A percentile compares a stretch with the other conserved stretches of the same genome.
Conservation (phyloP, 495 filamentous ascomycete genomes). For the Hypoxylon fuscum region DNA sequence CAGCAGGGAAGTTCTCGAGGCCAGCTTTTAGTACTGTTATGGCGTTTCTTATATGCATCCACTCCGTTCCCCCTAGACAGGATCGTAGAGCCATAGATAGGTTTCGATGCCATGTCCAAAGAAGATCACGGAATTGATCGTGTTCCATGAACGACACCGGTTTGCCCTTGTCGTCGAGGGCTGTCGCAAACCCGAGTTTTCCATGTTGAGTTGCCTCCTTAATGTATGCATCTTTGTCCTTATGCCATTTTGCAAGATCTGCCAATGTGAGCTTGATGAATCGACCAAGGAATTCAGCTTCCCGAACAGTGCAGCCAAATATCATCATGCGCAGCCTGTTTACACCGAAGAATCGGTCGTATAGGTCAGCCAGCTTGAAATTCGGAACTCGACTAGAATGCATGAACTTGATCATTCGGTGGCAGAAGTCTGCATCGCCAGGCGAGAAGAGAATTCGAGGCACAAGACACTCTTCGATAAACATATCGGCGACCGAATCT, state of each 20-base stretch:
- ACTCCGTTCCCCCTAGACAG: slow-evolving; percentile 83
- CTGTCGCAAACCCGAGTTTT: slow-evolving; percentile 65
- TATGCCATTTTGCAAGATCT: slow-evolving; percentile 85
- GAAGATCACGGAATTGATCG: slow-evolving; percentile 83
- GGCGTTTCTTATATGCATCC: slow-evolving; percentile 97
- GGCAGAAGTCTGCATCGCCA: slow-evolving; percentile 85
- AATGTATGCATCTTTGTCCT: slow-evolving; percentile 76
- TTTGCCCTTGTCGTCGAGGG: slow-evolving; percentile 70
- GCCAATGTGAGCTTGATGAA: slow-evolving; percentile 84
- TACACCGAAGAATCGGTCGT: slow-evolving; percentile 84
- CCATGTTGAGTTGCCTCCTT: slow-evolving; percentile 71
- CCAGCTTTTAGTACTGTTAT: slow-evolving; percentile 89
- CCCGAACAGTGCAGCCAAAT: slow-evolving; percentile 85
- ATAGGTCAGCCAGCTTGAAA: slow-evolving; percentile 85
- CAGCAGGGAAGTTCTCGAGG: slow-evolving; percentile 80
- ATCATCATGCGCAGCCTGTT: slow-evolving; percentile 81
- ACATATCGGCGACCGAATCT: slow-evolving; percentile 72
- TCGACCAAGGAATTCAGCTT: slow-evolving; percentile 88
- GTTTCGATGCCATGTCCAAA: slow-evolving; percentile 89
- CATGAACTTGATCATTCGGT: slow-evolving; percentile 83
- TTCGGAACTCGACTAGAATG: slow-evolving; percentile 83
- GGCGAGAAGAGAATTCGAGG: slow-evolving; percentile 86
- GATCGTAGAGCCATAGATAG: slow-evolving; percentile 77
- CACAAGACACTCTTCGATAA: slow-evolving; percentile 90
- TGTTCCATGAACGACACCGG: slow-evolving; percentile 75